Evolutionary conservation across 164 flowering plant genomes (phyloP), one percentile per base, ranked within the genome.

Genomic region (Nymphaea colorata): DNA sequence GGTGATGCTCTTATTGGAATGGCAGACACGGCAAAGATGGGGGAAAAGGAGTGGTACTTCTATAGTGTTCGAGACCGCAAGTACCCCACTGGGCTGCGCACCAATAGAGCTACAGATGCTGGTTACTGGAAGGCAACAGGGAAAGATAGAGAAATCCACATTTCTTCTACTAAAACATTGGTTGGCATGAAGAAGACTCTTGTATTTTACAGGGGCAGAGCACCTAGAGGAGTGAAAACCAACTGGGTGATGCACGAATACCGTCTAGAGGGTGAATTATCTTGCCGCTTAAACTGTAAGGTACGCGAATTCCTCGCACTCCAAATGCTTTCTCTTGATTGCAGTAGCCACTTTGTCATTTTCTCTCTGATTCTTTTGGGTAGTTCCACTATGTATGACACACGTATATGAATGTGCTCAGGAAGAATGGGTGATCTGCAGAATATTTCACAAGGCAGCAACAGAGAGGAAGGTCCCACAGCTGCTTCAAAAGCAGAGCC

Each of bases 81-180:
- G 72, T 87, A 89, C 82, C 92, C 92, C 64, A 87, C 91, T 0
- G 96, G 96, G 62, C 65, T 86, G 43, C 78, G 96, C 67, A 87
- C 96, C 1, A 89, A 89, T 76, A 74, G 96, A 61, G 93, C 96
- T 18, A 90, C 96, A 0, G 85, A 81, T 42, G 86, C 89, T n/a
- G 96, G 96, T 2, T 89, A 87, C 62, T 89, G 96, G 96, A 89
- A 89, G 61, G 96, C 96, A 43, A 89, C 96, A 0, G 96, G 96
- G 5, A 87, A 87, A 74, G 96, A 90, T 66, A 79, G 81, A 44
- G 86, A 86, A 68, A 82, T 90, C 0, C 79, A 75, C 77, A 82
- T 86, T 69, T 76, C 79, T 3, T 68, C 78, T 0, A 75, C 2
- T 66, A 79, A 80, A 53, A 72, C 76, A 6, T 70, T 87, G n/a